Evolutionary conservation across 306 rosid species (phyloP).

Genomic region (Herpetospermum pedunculosum): DNA sequence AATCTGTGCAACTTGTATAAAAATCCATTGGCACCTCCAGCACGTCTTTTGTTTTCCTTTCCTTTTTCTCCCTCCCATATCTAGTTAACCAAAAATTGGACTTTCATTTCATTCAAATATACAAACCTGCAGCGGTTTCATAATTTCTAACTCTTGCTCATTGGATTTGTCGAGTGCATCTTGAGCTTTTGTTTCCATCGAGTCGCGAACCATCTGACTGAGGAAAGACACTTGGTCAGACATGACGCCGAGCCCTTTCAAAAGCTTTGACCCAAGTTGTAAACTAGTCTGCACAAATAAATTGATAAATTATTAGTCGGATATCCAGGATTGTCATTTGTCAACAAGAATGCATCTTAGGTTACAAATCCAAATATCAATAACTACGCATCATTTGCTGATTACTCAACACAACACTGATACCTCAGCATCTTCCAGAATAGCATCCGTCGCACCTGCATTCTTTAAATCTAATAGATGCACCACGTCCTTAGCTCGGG

Average conservation of each 20-base stretch:
- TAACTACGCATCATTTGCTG: not conserved
- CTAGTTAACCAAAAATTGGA: not conserved
- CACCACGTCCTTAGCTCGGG: conserved; percentile 72
- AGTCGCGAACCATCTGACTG: conserved; percentile 70
- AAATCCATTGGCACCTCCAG: not conserved
- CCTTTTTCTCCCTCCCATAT: not conserved
- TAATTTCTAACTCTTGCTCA: conserved; percentile 32
- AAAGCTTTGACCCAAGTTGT: conserved; percentile 91
- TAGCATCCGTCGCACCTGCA: conserved; percentile 89
- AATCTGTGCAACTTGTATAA: not conserved
- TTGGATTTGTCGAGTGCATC: conserved; percentile 38
- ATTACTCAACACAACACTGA: not conserved
- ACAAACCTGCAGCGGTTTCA: conserved; percentile 83
- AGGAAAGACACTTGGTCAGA: conserved; percentile 90
- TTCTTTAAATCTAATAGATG: conserved; percentile 87
- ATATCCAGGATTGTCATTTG: not conserved
- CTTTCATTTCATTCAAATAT: conserved; percentile 12
- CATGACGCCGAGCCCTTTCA: conserved; percentile 92
- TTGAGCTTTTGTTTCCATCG: conserved; percentile 90
- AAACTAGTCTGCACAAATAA: conserved; percentile 72
- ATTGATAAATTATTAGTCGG: conserved; percentile 10
- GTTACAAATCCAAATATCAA: not conserved
- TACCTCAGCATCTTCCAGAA: conserved; percentile 92
- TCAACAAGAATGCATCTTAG: not conserved
- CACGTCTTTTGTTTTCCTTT: not conserved